Percentiles rank a stretch among this genome's conserved stretches.
These are phyloP conservation scores for Plantago coronopus DNA, from an alignment of 305 asterid species.

Conservation along the genomic window DNA sequence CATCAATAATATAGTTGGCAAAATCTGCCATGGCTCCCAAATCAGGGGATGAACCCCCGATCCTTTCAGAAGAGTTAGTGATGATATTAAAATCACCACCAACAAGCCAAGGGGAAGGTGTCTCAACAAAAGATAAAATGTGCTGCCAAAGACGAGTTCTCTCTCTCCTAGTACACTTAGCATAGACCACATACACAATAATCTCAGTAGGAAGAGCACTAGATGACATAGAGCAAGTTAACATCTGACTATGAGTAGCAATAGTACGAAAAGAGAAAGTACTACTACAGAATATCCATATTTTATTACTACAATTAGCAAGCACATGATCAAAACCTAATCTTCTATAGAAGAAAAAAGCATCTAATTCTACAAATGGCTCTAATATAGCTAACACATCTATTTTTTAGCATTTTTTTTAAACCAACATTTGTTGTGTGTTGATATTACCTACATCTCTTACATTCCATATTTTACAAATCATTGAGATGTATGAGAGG, in stretches of 20 bases:
- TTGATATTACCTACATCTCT: no score
- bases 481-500: no score
- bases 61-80: no score
- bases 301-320: background rate
- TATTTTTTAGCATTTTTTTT: no score
- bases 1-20: background rate
- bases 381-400: no score
- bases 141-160: background rate
- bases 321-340: background rate
- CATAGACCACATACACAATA: background rate
- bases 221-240: background rate
- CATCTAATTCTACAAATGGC: background rate
- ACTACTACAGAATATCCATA: background rate
- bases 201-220: background rate
- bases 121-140: background rate
- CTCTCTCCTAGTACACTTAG: background rate
- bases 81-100: no score
- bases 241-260: background rate
- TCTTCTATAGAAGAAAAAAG: background rate
- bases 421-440: no score
- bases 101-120: no score
- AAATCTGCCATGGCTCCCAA: background rate
- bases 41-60: background rate
- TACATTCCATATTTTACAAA: no score
- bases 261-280: background rate